Base-by-base conservation (phyloP, 2,329 filamentous ascomycete species). In the Rutstroemia sp. region DNA sequence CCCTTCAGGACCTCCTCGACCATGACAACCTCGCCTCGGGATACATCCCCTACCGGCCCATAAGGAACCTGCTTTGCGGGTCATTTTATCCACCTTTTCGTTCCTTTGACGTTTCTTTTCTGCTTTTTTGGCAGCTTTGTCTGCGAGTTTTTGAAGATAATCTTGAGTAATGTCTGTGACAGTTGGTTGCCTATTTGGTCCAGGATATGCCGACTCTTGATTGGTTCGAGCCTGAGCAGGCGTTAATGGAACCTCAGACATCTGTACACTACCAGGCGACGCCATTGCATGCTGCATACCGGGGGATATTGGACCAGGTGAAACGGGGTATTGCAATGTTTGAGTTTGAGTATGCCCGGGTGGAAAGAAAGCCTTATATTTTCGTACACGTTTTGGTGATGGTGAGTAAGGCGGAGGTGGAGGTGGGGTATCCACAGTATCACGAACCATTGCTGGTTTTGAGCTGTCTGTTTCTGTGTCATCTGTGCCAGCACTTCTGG, bases 21-120 rank as follows among this genome's bases (percentile, higher is more conserved):
- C 85, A 66, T 83, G 85, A 68, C 84, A 88, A 2, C 85, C 84
- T n/a, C 73, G 77, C 16, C 77, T 74, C 0, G 82, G 78, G 38
- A 89, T 74, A 59, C 81, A 87, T 9, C 79, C 81, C 49, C 85
- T 78, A 2, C 85, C 85, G 65, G 81, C 79, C 83, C 85, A 88
- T 44, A 82, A 75, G 3, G 81, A 79, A 2, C 84, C 83, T 0
- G 76, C 68, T 60, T 78, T 82, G 49, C 75, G 77, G 1, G 80
- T 82, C 18, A 79, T 64, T 2, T 75, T 75, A 42, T 89, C 86
- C 69, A 89, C 85, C 58, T 85, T 86, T 67, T 89, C 85, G 57
- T 79, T 77, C 19, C 76, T 79, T 59, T 75, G 77, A 57, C 77
- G 78, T 66, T 74, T 75, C 45, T 74, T 59, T 60, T 71, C 68